Percentiles rank a stretch among this genome's conserved stretches.
Evolutionary conservation across 1,284 basidiomycete species (phyloP).

Genomic region (Ustilago cynodontis): DNA sequence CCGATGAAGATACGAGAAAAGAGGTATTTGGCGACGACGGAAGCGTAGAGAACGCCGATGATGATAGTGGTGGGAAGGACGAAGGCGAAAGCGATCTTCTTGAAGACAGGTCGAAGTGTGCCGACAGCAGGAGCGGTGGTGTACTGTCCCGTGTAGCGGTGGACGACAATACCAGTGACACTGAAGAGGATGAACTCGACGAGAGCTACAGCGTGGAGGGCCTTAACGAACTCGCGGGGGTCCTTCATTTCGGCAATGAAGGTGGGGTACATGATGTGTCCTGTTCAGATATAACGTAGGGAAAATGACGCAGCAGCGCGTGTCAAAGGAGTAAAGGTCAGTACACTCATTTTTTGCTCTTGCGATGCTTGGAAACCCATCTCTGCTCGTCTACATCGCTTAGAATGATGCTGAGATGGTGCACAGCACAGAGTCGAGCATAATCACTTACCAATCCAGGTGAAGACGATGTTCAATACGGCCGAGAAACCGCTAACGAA

Average conservation of each 20-base stretch:
- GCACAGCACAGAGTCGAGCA: not conserved
- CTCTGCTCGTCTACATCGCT: not conserved
- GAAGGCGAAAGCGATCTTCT: conserved; percentile 67
- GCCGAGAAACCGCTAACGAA: conserved; percentile 75
- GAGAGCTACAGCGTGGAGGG: conserved; percentile 72
- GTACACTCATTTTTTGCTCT: no score
- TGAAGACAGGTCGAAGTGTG: conserved; percentile 50
- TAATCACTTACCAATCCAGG: conserved; percentile 73
- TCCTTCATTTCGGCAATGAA: conserved; percentile 76
- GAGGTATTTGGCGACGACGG: conserved; percentile 66
- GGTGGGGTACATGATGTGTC: conserved; percentile 73
- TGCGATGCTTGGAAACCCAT: no score
- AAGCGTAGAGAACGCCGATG: conserved; percentile 69
- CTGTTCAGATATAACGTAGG: not conserved
- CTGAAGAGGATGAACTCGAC: conserved; percentile 76
- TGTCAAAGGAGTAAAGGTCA: not conserved
- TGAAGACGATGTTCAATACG: conserved; percentile 73
- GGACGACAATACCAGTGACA: conserved; percentile 75
- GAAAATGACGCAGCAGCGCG: not conserved
- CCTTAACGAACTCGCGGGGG: conserved; percentile 78
- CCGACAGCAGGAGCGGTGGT: conserved; percentile 61
- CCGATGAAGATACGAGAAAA: conserved; percentile 64
- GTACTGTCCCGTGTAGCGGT: conserved; percentile 73
- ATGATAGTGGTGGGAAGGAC: conserved; percentile 69
- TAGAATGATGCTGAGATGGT: not conserved